These are phyloP conservation scores for Pestalotiopsis sp. DNA, from an alignment of 2,329 filamentous ascomycete genomes.

Conservation along the genomic window DNA sequence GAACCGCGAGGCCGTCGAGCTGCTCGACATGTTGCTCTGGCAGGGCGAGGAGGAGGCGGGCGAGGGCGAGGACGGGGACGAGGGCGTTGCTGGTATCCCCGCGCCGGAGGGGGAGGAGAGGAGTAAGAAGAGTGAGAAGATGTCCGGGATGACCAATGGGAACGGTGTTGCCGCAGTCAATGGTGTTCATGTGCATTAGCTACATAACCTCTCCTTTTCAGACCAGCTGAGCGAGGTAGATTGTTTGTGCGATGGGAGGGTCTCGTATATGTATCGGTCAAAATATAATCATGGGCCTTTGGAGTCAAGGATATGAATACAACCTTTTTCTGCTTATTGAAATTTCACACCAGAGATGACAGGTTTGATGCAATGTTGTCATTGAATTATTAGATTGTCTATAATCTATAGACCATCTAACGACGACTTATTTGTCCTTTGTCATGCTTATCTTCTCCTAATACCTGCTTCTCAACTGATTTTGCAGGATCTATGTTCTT, in stretches of 20 bases:
- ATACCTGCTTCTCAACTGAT: too few species aligned
- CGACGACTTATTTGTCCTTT: too few species aligned
- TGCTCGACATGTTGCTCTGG: conserved; percentile 16
- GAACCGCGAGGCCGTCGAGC: conserved; percentile 25
- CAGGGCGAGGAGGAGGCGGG: not conserved
- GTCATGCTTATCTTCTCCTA: too few species aligned
- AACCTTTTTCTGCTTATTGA: not conserved
- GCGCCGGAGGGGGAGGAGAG: not conserved
- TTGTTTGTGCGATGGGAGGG: not conserved
- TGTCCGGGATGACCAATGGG: too few species aligned
- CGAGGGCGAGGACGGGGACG: not conserved
- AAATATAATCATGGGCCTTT: not conserved
- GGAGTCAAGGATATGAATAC: not conserved
- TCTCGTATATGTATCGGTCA: not conserved
- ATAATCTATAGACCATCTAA: too few species aligned
- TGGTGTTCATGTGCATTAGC: not conserved
- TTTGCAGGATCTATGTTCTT: too few species aligned
- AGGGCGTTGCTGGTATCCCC: not conserved
- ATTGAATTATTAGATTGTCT: too few species aligned
- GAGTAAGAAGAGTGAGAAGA: not conserved
- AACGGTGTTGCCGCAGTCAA: not conserved
- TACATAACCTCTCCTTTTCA: not conserved
- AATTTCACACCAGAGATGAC: too few species aligned
- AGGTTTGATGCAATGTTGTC: too few species aligned
- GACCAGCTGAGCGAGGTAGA: not conserved